Conservation (phyloP, 2,329 filamentous ascomycete genomes). For the Elsinoe australis region DNA sequence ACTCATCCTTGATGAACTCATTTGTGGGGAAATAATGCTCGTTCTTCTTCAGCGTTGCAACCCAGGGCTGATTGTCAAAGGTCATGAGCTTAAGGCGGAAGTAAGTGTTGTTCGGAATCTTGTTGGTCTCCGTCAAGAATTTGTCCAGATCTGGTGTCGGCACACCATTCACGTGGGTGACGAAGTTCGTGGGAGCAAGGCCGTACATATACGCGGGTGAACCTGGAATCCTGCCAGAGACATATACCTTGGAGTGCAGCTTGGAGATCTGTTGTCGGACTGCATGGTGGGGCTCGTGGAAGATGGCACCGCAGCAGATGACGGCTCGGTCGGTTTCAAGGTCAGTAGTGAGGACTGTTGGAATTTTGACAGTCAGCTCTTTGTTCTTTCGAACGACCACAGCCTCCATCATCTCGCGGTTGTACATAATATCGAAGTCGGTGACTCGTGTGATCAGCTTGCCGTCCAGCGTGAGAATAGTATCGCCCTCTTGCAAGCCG, state of each 20-base stretch:
- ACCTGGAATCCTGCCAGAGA: slow-evolving; percentile 75
- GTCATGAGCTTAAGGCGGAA: slow-evolving; percentile 97
- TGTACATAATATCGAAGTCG: slow-evolving; percentile 95
- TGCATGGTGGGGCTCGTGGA: slow-evolving; percentile 90
- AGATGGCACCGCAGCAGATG: slow-evolving; percentile 87
- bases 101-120: slow-evolving; percentile 94
- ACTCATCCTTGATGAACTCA: slow-evolving; percentile 54
- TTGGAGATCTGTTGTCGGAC: slow-evolving; percentile 96
- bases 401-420: slow-evolving; percentile 72
- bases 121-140: slow-evolving; percentile 73
- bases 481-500: slow-evolving; percentile 81
- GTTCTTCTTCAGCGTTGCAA: slow-evolving; percentile 99
- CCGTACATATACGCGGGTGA: slow-evolving; percentile 85
- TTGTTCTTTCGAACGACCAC: slow-evolving; percentile 78
- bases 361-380: slow-evolving; percentile 67
- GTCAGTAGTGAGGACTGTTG: slow-evolving; percentile 80
- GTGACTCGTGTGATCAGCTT: slow-evolving; percentile 88
- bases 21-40: slow-evolving; percentile 81
- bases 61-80: slow-evolving; percentile 97
- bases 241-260: slow-evolving; percentile 92
- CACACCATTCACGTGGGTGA: slow-evolving; percentile 88
- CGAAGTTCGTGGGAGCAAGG: slow-evolving; percentile 91
- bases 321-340: slow-evolving; percentile 88
- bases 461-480: slow-evolving; percentile 82
- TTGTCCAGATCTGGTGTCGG: slow-evolving; percentile 72